phyloP scores from a whole-genome alignment of 1,284 basidiomycete genomes.

The Abortiporus biennis region DNA sequence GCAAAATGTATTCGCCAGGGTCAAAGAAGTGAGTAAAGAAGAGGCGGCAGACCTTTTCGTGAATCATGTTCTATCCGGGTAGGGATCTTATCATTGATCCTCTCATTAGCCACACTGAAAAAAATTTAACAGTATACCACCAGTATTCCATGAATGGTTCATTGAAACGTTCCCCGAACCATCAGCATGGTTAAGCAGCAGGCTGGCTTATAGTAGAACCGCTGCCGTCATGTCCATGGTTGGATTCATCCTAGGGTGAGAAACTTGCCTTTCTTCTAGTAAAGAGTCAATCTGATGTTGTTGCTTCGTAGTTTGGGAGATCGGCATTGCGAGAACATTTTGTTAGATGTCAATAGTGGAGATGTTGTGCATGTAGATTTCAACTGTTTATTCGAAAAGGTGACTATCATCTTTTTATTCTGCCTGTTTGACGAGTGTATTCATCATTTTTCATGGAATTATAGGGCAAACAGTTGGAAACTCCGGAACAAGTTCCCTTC shows the following conservation, averaged over 20 bases:
- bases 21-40: conserved; percentile 45
- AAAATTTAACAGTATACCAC: conserved; percentile 52
- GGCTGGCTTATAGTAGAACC: conserved; percentile 84
- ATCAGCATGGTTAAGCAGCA: conserved; percentile 87
- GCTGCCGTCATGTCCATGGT: conserved; percentile 99
- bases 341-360: conserved; percentile 86
- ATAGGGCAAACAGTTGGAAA: conserved; percentile 84
- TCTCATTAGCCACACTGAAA: background rate
- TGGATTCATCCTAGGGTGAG: conserved; percentile 92
- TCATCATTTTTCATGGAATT: background rate
- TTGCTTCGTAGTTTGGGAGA: conserved; percentile 76
- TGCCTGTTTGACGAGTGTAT: background rate
- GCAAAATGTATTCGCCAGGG: conserved; percentile 22
- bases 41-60: conserved; percentile 58
- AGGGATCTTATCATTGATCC: conserved; percentile 15
- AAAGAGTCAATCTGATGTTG: background rate
- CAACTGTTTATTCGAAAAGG: conserved; percentile 97
- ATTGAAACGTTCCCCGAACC: conserved; percentile 96
- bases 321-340: conserved; percentile 95
- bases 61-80: conserved; percentile 57
- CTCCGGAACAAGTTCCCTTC: conserved; percentile 93
- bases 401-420: conserved; percentile 24
- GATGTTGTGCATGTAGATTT: conserved; percentile 98
- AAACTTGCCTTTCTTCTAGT: conserved; percentile 7
- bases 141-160: conserved; percentile 98